Percentiles rank a stretch among this genome's conserved stretches.
Conservation (phyloP, 1,139 yeast species). For the Yamadazyma taylorii region DNA sequence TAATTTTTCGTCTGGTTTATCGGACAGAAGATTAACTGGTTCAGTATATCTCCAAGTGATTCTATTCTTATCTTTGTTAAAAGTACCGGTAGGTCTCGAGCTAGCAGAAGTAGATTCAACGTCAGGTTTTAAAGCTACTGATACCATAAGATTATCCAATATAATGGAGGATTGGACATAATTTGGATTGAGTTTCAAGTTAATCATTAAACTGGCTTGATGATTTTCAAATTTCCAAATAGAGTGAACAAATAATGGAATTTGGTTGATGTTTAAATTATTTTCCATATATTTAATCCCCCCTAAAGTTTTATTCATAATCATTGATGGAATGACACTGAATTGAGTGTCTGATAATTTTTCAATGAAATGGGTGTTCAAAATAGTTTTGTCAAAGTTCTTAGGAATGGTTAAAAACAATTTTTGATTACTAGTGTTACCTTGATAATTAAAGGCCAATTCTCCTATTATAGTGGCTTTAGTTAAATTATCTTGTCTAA, state of each 20-base stretch:
- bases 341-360: conserved; percentile 30
- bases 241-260: conserved; percentile 76
- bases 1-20: conserved; percentile 51
- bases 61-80: conserved; percentile 79
- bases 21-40: conserved; percentile 43
- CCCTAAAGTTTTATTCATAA: conserved; percentile 62
- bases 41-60: conserved; percentile 76
- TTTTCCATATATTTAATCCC: conserved; percentile 64
- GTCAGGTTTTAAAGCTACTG: conserved; percentile 52
- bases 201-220: conserved; percentile 82
- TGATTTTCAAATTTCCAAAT: conserved; percentile 85
- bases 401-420: conserved; percentile 32
- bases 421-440: conserved; percentile 18
- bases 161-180: conserved; percentile 36
- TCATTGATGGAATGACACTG: conserved; percentile 34
- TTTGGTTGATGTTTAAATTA: conserved; percentile 35
- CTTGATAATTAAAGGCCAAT: conserved; percentile 67
- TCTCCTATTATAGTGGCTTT: conserved; percentile 74
- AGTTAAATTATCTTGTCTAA: conserved; percentile 60
- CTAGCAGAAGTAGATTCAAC: conserved; percentile 68
- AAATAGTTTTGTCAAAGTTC: conserved; percentile 33
- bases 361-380: conserved; percentile 45
- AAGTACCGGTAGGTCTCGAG: conserved; percentile 87
- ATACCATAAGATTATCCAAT: conserved; percentile 63
- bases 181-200: conserved; percentile 58